These are phyloP conservation scores for Akanthomyces lecanii DNA, from an alignment of 2,329 filamentous ascomycete species.

Conservation along the genomic window DNA sequence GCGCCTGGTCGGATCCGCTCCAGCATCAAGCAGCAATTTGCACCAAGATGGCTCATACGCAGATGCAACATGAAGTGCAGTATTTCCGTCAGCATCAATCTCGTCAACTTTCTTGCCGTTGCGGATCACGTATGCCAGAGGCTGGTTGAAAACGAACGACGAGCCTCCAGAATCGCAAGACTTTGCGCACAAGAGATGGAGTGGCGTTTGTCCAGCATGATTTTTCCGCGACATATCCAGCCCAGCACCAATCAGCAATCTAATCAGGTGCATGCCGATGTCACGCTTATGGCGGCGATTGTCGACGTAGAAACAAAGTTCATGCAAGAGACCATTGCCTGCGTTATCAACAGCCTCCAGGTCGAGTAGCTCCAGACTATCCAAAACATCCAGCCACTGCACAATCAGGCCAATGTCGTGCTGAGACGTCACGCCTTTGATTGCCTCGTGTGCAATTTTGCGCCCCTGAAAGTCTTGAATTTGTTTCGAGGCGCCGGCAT, in stretches of 20 bases:
- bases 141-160: background rate
- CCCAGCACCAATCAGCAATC: background rate
- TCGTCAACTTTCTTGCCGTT: background rate
- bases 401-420: background rate
- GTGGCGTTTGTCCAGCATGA: conserved; percentile 1
- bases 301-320: background rate
- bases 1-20: conserved; percentile 30
- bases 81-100: background rate
- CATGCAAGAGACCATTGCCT: conserved; percentile 10
- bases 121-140: background rate
- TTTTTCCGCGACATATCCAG: background rate
- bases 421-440: background rate
- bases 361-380: background rate
- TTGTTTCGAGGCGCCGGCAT: background rate
- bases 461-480: background rate
- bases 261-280: background rate
- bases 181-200: conserved; percentile 1
- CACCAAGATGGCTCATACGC: background rate
- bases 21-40: conserved; percentile 30
- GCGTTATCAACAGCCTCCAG: conserved; percentile 2
- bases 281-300: background rate
- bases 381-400: background rate
- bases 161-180: background rate
- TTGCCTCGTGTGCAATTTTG: background rate
- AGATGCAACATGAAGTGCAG: conserved; percentile 4